phyloP scores from a whole-genome alignment of 2,329 filamentous ascomycete genomes.

The Neofusicoccum sp. region DNA sequence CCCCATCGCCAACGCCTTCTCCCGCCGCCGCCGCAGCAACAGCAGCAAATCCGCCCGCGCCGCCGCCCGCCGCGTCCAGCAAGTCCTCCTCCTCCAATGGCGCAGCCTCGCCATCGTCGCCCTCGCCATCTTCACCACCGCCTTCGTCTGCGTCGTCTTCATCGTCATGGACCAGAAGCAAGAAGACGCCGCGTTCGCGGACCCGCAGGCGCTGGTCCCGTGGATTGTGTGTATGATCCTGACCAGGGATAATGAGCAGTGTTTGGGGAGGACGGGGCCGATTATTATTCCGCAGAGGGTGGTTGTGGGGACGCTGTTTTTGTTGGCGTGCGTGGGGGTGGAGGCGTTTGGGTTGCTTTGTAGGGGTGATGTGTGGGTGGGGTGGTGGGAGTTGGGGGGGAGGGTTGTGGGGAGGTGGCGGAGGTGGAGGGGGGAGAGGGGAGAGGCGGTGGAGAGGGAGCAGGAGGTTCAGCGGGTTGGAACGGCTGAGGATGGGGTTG shows the following conservation, averaged over 20 bases:
- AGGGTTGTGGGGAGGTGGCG: slow-evolving; percentile 16
- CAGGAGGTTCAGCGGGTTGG: too few relatives aligned
- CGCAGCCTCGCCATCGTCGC: slow-evolving; percentile 85
- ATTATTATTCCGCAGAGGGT: slow-evolving; percentile 24
- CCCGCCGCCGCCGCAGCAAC: slow-evolving; percentile 21
- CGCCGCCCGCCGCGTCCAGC: slow-evolving; percentile 64
- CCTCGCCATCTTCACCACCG: slow-evolving; percentile 84
- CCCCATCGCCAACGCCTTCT: slow-evolving; percentile 19
- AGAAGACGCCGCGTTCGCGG: slow-evolving; percentile 22
- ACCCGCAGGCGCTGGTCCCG: slow-evolving; percentile 24
- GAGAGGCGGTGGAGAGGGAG: too few relatives aligned
- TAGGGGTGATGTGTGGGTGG: slow-evolving; percentile 22
- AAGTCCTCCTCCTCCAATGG: slow-evolving; percentile 91
- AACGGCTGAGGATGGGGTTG: too few relatives aligned
- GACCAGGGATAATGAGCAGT: slow-evolving; percentile 23
- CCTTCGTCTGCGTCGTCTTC: slow-evolving; percentile 91
- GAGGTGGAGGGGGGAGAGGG: background rate
- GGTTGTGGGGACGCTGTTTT: slow-evolving; percentile 25
- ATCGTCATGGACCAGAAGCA: slow-evolving; percentile 72
- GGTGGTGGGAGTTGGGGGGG: slow-evolving; percentile 22
- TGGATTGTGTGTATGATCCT: slow-evolving; percentile 27
- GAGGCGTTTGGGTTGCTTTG: slow-evolving; percentile 26
- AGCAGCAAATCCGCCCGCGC: too few relatives aligned
- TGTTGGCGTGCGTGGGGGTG: slow-evolving; percentile 25
- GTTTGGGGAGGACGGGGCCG: slow-evolving; percentile 20